These are phyloP conservation scores for Mycena rebaudengoi DNA, from an alignment of 768 basidiomycete species.

Conservation along the genomic window DNA sequence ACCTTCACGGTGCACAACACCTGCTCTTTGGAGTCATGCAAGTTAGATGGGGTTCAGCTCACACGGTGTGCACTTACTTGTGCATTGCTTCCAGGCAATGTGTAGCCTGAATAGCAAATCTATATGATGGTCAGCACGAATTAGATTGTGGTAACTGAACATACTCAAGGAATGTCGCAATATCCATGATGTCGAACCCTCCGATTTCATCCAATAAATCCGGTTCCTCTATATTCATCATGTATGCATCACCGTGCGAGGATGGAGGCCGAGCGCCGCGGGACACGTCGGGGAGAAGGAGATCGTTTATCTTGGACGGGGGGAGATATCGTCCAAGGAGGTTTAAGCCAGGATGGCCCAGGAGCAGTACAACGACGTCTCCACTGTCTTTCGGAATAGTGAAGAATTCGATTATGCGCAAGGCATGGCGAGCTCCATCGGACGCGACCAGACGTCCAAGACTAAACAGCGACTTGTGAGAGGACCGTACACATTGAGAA, in stretches of 20 bases:
- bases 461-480: conserved; percentile 38
- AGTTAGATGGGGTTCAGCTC: conserved; percentile 7
- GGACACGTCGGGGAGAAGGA: conserved; percentile 65
- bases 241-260: conserved; percentile 58
- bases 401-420: conserved; percentile 71
- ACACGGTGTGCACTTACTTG: conserved; percentile 40
- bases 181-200: conserved; percentile 76
- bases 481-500: background rate
- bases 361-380: conserved; percentile 74
- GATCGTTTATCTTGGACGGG: conserved; percentile 68
- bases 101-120: conserved; percentile 80
- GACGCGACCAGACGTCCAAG: conserved; percentile 58
- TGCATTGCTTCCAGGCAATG: conserved; percentile 76
- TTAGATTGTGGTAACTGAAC: conserved; percentile 23
- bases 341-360: conserved; percentile 76
- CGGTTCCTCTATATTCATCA: conserved; percentile 57
- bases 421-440: conserved; percentile 60
- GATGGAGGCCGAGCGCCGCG: conserved; percentile 50
- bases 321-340: conserved; percentile 77
- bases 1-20: conserved; percentile 78
- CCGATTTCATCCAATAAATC: conserved; percentile 62
- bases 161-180: conserved; percentile 79
- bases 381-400: conserved; percentile 72
- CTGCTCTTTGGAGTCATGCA: conserved; percentile 48
- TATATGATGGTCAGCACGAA: conserved; percentile 33